Base-by-base conservation (phyloP, 2,329 filamentous ascomycete genomes). In the Reticulascus tulasneorum region DNA sequence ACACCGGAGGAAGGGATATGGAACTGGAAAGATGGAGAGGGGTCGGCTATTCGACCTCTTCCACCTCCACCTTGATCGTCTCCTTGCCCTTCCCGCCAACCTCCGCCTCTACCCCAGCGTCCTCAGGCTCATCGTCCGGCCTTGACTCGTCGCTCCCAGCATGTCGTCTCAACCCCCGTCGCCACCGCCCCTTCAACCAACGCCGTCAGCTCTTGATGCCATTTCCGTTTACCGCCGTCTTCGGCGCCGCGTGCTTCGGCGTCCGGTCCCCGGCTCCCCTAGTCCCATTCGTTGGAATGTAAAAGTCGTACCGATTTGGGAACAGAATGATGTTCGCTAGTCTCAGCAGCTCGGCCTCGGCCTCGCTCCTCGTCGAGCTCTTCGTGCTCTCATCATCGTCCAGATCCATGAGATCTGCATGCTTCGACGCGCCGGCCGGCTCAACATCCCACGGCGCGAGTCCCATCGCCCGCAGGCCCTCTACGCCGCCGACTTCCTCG, bases 301-400 rank as follows among this genome's bases (percentile, higher is more conserved):
- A 46, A 36, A 46, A 46, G 38, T 46, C 43, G 29, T 46, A 46
- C 13, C 43, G 40, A 26, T 30, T 37, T n/a, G 73, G 73, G 44
- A 77, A 77, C 19, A 77, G 53, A 34, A 78, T 77, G 35, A 73
- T 73, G 49, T 77, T 77, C 16, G 73, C 72, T 23, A 77, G 56
- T 23, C 69, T 56, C 10, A 75, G 64, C 1, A 77, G 67, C 48
- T 77, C 72, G 3, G 66, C 64, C 54, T 76, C 71, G 3, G 67
- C 68, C 18, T 62, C 54, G 9, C 59, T 61, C 15, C 49, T 33
- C 10, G 49, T 53, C 34, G 44, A 50, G 23, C 47, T 56, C 38
- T 53, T 53, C 4, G 44, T 36, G 8, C 40, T 46, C 21, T 51
- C 50, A 8, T 37, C 39, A 25, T 47, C 46, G 15, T 59, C 57